These are phyloP conservation scores for Peterozyma toletana DNA, from an alignment of 805 yeast species.

Conservation along the genomic window DNA sequence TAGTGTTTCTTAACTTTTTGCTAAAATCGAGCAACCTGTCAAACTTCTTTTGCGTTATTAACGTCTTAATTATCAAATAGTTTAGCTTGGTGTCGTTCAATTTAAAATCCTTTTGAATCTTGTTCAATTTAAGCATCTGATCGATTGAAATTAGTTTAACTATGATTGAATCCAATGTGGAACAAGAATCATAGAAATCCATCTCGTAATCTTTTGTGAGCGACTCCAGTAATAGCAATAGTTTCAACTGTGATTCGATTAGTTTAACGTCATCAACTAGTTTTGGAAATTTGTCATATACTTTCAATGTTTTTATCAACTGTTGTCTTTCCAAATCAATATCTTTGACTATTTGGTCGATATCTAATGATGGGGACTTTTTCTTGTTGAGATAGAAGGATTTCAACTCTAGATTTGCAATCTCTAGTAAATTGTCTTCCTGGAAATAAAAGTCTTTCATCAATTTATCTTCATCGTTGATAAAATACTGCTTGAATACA, in stretches of 20 bases:
- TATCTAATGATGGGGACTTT: constrained; percentile 6
- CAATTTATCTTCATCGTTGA: constrained; percentile 26
- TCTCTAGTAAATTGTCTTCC: constrained; percentile 47
- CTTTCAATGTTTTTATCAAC: constrained; percentile 20
- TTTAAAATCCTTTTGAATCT: constrained; percentile 44
- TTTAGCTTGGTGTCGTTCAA: constrained; percentile 52
- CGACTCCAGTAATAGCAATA: constrained; percentile 36
- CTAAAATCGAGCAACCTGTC: constrained; percentile 50
- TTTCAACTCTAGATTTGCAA: constrained; percentile 32
- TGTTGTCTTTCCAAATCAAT: constrained; percentile 15
- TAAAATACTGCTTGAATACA: constrained; percentile 26
- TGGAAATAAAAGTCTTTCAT: constrained; percentile 55
- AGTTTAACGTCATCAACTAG: constrained; percentile 26
- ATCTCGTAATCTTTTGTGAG: constrained; percentile 32
- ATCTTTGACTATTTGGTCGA: constrained; percentile 13
- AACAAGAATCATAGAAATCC: constrained; percentile 26
- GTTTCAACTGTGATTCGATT: constrained; percentile 35
- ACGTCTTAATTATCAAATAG: constrained; percentile 42
- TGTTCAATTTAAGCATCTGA: constrained; percentile 43
- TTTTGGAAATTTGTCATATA: constrained; percentile 24
- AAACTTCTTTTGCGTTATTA: constrained; percentile 41
- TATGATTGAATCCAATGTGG: constrained; percentile 43
- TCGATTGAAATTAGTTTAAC: constrained; percentile 34
- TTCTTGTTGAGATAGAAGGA: constrained; percentile 5
- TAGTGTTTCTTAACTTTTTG: constrained; percentile 10